Evolutionary conservation across 257 asterid genomes (phyloP).

Genomic region (Jacaranda mimosifolia): DNA sequence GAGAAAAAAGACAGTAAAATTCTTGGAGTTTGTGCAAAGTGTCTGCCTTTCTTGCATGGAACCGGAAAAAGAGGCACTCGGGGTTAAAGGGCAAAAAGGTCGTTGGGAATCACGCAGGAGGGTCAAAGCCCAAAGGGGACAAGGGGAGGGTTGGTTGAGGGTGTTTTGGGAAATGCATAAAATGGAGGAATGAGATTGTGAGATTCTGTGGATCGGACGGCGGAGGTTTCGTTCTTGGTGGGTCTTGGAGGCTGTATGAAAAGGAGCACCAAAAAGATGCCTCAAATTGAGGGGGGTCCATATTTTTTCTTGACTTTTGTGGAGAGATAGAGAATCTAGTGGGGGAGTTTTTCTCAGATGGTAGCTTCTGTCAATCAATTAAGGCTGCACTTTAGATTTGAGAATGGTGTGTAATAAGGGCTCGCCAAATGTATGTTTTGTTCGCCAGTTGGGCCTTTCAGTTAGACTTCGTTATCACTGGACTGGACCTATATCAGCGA

Average conservation of each 20-base stretch:
- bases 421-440: background rate
- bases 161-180: slow-evolving; percentile 11
- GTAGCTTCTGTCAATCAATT: background rate
- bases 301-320: background rate
- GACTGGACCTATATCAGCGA: too few species aligned
- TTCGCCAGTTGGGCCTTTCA: background rate
- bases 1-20: slow-evolving; percentile 34
- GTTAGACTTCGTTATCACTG: too few species aligned
- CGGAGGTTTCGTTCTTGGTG: background rate
- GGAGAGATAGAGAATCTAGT: slow-evolving; percentile 19
- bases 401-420: background rate
- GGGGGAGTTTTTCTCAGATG: background rate
- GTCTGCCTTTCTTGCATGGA: slow-evolving; percentile 58
- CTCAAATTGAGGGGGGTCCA: slow-evolving; percentile 27
- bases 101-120: slow-evolving; percentile 47
- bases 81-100: slow-evolving; percentile 13
- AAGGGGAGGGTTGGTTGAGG: slow-evolving; percentile 25
- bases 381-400: background rate
- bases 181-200: slow-evolving; percentile 30
- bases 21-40: slow-evolving; percentile 57
- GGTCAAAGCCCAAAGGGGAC: slow-evolving; percentile 14
- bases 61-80: slow-evolving; percentile 50
- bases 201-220: slow-evolving; percentile 39
- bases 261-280: slow-evolving; percentile 28
- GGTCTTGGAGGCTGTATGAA: background rate